A percentile compares a stretch with the other conserved stretches of the same genome.
Conservation (phyloP, 75 land plant genomes). For the Pinus tabuliformis region DNA sequence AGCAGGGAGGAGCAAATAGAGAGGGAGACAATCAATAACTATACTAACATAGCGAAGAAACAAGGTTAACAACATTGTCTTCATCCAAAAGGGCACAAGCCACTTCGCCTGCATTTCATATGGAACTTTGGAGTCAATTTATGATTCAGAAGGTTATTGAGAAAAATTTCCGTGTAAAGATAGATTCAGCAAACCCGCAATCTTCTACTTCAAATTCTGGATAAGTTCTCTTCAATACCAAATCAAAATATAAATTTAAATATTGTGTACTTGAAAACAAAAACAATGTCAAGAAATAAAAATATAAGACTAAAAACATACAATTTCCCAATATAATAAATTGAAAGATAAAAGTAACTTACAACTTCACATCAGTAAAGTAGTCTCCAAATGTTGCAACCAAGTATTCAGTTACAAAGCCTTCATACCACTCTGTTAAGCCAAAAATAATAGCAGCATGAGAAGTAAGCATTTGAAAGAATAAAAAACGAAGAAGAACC, state of each 20-base stretch:
- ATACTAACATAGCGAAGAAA: too few relatives aligned
- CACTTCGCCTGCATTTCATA: too few relatives aligned
- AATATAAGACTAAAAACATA: background rate
- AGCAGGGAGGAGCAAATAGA: too few relatives aligned
- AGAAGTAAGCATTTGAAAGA: background rate
- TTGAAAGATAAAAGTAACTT: conserved; percentile 18
- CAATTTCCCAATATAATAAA: background rate
- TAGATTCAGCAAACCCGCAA: too few relatives aligned
- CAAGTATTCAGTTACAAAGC: conserved; percentile 86
- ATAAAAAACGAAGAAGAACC: background rate
- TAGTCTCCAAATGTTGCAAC: conserved; percentile 97
- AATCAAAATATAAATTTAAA: background rate
- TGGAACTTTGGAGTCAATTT: too few relatives aligned
- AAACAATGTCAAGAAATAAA: background rate
- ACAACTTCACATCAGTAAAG: conserved; percentile 90
- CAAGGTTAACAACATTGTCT: too few relatives aligned
- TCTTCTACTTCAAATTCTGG: too few relatives aligned
- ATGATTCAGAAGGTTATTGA: too few relatives aligned
- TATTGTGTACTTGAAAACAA: background rate
- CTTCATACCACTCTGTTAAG: conserved; percentile 88
- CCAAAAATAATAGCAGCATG: background rate
- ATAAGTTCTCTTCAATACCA: too few relatives aligned
- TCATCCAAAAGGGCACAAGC: too few relatives aligned
- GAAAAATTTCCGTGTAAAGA: too few relatives aligned
- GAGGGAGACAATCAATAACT: too few relatives aligned